Conservation (phyloP, 106 monocot species). For the Triglochin maritima region DNA sequence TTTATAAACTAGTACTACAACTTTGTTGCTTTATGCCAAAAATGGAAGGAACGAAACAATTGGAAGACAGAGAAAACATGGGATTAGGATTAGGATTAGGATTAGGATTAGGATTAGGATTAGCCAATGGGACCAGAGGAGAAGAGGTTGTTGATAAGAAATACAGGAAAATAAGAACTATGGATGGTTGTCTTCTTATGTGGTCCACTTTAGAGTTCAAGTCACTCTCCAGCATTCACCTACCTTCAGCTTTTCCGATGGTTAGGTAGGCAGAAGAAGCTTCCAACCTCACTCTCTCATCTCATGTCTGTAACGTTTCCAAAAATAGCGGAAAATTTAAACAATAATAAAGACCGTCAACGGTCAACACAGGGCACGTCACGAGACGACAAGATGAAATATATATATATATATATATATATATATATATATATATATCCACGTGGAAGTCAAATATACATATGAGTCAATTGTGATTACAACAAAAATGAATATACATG, state of each 20-base stretch:
- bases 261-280: not conserved
- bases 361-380: no score
- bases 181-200: not conserved
- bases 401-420: no score
- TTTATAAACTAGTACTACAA: not conserved
- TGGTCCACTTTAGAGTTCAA: not conserved
- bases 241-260: not conserved
- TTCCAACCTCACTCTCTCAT: not conserved
- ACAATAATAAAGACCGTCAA: no score
- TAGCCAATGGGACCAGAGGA: not conserved
- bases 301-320: not conserved
- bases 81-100: not conserved
- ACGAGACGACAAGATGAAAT: no score
- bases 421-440: no score
- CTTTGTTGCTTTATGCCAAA: not conserved
- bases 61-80: not conserved
- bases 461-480: no score
- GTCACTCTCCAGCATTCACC: slow-evolving; percentile 3
- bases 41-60: no score
- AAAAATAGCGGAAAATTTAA: no score
- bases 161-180: not conserved
- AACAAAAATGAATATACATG: no score
- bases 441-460: no score
- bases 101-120: not conserved
- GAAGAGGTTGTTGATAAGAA: not conserved